A percentile compares a stretch with the other conserved stretches of the same genome.
These are phyloP conservation scores for Alternaria ventricosa DNA, from an alignment of 2,329 filamentous ascomycete species.

Conservation along the genomic window DNA sequence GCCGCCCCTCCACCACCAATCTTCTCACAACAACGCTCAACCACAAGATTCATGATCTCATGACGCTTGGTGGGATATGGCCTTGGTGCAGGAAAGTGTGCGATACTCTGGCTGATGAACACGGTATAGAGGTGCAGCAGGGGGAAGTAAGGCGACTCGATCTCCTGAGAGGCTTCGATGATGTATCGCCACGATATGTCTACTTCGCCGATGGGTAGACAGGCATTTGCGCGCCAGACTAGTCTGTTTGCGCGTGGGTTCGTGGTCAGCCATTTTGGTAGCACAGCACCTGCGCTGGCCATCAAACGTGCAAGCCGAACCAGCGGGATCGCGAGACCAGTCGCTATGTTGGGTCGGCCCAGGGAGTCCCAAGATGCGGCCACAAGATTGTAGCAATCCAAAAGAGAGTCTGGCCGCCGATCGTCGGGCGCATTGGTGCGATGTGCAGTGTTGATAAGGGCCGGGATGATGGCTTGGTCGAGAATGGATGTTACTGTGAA, in stretches of 20 bases:
- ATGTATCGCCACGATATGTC: slow-evolving; percentile 34
- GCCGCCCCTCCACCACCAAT: slow-evolving; percentile 17
- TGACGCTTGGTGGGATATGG: slow-evolving; percentile 22
- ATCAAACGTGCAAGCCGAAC: slow-evolving; percentile 40
- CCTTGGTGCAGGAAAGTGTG: slow-evolving; percentile 16
- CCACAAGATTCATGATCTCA: slow-evolving; percentile 34
- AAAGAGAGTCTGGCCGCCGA: slow-evolving; percentile 15
- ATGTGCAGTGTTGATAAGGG: slow-evolving; percentile 19
- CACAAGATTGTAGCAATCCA: slow-evolving; percentile 33
- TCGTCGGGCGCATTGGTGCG: neutral
- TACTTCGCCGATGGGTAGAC: slow-evolving; percentile 19
- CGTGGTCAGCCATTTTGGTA: slow-evolving; percentile 35
- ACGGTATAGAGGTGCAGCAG: slow-evolving; percentile 41
- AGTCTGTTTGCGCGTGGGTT: slow-evolving; percentile 26
- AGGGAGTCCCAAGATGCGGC: slow-evolving; percentile 36
- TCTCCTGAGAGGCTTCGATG: slow-evolving; percentile 24
- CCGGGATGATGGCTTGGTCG: slow-evolving; percentile 28
- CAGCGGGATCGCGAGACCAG: slow-evolving; percentile 36
- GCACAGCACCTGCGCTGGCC: slow-evolving; percentile 25
- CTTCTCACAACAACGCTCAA: slow-evolving; percentile 36
- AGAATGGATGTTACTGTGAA: slow-evolving; percentile 31
- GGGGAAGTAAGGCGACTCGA: slow-evolving; percentile 25
- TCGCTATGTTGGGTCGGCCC: slow-evolving; percentile 27
- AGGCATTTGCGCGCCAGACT: slow-evolving; percentile 41
- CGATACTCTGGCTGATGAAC: slow-evolving; percentile 39